Evolutionary conservation across 192 early-diverging fungal genomes (phyloP), one percentile per base, ranked within the genome.

Genomic region (Phlyctochytrium arcticum): DNA sequence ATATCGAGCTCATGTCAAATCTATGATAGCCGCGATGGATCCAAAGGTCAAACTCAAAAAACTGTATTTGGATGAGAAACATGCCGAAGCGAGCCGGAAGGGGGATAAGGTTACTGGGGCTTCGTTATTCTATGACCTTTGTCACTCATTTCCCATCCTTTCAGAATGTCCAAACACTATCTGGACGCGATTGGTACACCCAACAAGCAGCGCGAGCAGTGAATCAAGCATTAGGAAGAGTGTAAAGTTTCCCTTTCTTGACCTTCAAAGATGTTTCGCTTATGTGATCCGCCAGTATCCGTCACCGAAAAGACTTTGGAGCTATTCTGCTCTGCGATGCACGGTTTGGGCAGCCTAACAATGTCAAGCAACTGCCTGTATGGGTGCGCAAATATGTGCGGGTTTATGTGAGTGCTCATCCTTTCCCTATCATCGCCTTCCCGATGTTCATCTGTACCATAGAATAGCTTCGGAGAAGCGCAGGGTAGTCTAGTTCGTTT

Each of bases 161-260:
- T 0, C n/a, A n/a, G 17, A 17, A 57, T 23, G 26, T 24, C 4
- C 59, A 60, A 60, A 48, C 36, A 46, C 3, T 84, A 37, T 67
- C 69, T 7, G 86, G 86, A 6, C 60, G 67, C 6, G 75, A 77
- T 3, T 88, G 87, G 87, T 88, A 88, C 58, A 50, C 70, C 27
- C 79, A 83, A 49, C 85, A 87, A 62, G 87, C 87, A 1, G 58
- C 72, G 48, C 75, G 85, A 10, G 87, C 87, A 4, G 84, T 84
- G 24, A 88, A 88, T 65, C 87, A 88, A 66, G 79, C 72, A 10
- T 58, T 76, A 30, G 73, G 72, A 8, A 5, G 75, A 15, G 72
- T 75, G 67, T 69, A 51, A 23, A 48, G 31, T 19, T 12, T 12
- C 19, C 15, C 21, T n/a, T 44, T 44, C 21, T 2, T 44, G n/a